A percentile compares a stretch with the other conserved stretches of the same genome.
Conservation (phyloP, 78 protist species). For the Creolimax fragrantissima region DNA sequence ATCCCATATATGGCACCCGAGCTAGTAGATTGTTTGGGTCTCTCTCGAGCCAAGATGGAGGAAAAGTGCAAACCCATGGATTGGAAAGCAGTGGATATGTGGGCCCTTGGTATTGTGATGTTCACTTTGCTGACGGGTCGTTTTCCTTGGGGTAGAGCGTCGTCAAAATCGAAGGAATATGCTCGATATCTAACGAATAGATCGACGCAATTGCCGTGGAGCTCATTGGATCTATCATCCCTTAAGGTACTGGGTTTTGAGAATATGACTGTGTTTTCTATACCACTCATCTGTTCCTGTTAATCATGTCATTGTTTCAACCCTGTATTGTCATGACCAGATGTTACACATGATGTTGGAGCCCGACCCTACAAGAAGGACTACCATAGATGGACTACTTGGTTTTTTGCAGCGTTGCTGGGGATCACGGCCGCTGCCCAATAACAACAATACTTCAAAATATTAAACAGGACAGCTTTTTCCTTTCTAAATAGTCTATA, state of each 20-base stretch:
- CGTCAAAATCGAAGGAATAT: neutral
- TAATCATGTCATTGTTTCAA: too few relatives aligned
- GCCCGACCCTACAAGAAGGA: neutral
- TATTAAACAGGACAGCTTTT: too few relatives aligned
- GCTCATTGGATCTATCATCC: neutral
- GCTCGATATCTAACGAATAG: neutral
- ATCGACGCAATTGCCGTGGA: neutral
- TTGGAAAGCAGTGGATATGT: conserved; percentile 18
- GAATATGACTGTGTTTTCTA: too few relatives aligned
- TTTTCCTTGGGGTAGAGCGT: conserved; percentile 18
- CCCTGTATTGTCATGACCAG: too few relatives aligned
- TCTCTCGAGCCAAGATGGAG: neutral
- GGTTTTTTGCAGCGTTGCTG: neutral
- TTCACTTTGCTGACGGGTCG: conserved; percentile 18
- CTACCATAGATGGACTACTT: neutral
- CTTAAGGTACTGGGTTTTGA: neutral
- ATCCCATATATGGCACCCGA: conserved; percentile 26
- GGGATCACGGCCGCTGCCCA: neutral
- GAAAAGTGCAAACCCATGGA: neutral
- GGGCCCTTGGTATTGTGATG: conserved; percentile 24
- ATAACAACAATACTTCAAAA: too few relatives aligned
- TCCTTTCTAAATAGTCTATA: neutral
- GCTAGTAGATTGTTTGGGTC: neutral
- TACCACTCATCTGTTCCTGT: too few relatives aligned
- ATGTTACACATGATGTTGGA: neutral